Evolutionary conservation across 208 protist species (phyloP), one percentile per base, ranked within the genome.

Genomic region (Leptomonas pyrrhocoris): DNA sequence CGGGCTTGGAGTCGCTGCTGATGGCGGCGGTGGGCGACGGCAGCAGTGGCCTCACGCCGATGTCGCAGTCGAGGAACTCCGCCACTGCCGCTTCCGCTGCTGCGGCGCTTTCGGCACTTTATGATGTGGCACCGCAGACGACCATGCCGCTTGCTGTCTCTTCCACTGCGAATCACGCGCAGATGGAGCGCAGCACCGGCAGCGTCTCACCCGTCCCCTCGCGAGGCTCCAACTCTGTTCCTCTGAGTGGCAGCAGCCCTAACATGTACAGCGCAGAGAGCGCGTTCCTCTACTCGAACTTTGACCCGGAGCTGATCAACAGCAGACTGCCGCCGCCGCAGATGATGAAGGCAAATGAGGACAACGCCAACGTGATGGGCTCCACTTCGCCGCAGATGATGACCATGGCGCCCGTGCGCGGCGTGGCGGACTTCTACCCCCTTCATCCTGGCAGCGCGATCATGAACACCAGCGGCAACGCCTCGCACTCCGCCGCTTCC

Each of bases 271-370:
- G 43, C 45, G 54, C 60, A 31, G 69, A 75, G 1, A 13, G 38
- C 40, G 11, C 59, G 16, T 74, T 74, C 21, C 55, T 63, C 51
- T 75, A 57, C 60, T 60, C 69, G 18, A 67, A 48, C 60, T 68
- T 54, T 42, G 54, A 25, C 2, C 63, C 43, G 8, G 69, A 75
- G 34, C 8, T 63, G 30, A 21, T 55, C 2, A 28, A 49, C 15
- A 36, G 46, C 15, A 36, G 58, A 4, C 36, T 63, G 50, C 54
- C 59, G 8, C 9, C 51, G 34, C 28, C 61, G 43, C 60, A 46
- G 6, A 34, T 49, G 0, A 18, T 49, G 13, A 51, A 46, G 2
- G 19, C 58, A 18, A 36, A 66, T 19, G 18, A 16, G 16, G 56
- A 62, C 34, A 34, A 7, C 31, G 30, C 23, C 46, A 19, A 40